Conservation (phyloP, 345 rosid species). For the Triadica sebifera region DNA sequence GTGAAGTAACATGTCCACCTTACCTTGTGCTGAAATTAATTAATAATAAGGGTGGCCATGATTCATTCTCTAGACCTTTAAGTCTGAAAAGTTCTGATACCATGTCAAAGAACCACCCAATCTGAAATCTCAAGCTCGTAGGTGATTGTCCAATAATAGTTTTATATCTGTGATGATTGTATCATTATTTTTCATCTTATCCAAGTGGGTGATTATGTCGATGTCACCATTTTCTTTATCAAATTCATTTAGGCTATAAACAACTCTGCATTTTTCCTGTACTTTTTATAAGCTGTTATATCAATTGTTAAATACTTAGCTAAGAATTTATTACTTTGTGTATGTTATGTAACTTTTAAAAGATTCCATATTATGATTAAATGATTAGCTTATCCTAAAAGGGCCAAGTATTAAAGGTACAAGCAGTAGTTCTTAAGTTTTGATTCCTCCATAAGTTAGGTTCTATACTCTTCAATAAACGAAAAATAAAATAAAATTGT, state of each 20-base stretch:
- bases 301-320: not conserved
- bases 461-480: not conserved
- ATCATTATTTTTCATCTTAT: no score
- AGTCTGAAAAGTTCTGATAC: no score
- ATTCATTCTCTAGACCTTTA: no score
- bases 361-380: not conserved
- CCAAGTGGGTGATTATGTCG: not conserved
- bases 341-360: not conserved
- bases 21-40: no score
- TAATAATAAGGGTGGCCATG: no score
- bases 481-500: not conserved
- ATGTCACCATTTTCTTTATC: not conserved
- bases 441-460: not conserved
- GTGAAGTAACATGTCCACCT: no score
- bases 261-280: not conserved
- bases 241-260: not conserved
- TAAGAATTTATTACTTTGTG: not conserved
- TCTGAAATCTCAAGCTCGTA: no score
- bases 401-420: not conserved
- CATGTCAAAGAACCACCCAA: no score
- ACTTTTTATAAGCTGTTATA: not conserved
- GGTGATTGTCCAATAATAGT: not conserved
- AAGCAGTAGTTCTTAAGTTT: not conserved
- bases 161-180: not conserved
- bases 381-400: not conserved